phyloP scores from a whole-genome alignment of 2,329 filamentous ascomycete species.

The Rhytidhysteron rufulum region DNA sequence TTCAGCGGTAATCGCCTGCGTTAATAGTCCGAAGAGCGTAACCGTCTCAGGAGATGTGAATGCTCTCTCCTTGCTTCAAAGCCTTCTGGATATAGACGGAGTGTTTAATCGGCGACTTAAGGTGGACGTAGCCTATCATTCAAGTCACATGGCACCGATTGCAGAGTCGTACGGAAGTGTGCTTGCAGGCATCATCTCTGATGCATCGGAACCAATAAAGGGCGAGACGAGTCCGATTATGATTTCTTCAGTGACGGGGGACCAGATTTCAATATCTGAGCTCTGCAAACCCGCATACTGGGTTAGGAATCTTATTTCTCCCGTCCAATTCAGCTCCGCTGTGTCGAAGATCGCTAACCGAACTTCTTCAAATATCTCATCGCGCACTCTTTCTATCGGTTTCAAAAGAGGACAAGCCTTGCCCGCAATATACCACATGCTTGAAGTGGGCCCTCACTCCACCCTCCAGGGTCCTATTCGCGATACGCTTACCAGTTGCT shows the following conservation, averaged over 20 bases:
- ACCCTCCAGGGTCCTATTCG: not conserved
- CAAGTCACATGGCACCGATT: not conserved
- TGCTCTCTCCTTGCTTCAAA: constrained; percentile 28
- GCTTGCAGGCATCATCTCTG: not conserved
- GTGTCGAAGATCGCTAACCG: not conserved
- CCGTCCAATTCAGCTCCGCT: not conserved
- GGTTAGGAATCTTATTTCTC: not conserved
- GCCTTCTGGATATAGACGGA: constrained; percentile 27
- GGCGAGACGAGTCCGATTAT: not conserved
- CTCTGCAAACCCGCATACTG: not conserved
- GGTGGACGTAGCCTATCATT: constrained; percentile 42
- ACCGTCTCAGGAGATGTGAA: constrained; percentile 42
- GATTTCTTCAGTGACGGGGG: not conserved
- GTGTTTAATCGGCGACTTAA: constrained; percentile 37
- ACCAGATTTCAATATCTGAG: not conserved
- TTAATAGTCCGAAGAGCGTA: constrained; percentile 35
- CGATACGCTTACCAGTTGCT: not conserved
- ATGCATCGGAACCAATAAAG: not conserved
- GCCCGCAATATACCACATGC: not conserved
- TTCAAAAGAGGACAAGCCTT: not conserved
- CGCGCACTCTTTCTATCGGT: no score
- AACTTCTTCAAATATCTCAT: not conserved
- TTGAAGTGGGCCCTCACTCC: constrained; percentile 1
- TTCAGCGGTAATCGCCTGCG: constrained; percentile 9
- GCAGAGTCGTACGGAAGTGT: not conserved